Evolutionary conservation across 768 basidiomycete species (phyloP).

Genomic region (Chalciporus pseudorubinellus): DNA sequence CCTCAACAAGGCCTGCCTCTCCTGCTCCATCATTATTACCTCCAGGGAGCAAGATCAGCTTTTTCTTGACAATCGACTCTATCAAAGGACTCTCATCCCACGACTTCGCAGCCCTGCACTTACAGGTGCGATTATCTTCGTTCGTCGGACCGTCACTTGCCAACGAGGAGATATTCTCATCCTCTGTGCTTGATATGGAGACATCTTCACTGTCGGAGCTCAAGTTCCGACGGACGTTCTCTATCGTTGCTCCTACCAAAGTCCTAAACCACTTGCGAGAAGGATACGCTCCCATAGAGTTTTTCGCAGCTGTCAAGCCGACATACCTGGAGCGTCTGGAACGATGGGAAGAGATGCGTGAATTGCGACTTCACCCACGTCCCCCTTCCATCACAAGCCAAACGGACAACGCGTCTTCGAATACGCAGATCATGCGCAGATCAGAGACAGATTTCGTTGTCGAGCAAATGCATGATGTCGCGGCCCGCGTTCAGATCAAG

Average conservation of each 20-base stretch:
- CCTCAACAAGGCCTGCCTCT: conserved; percentile 73
- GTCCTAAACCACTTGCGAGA: conserved; percentile 69
- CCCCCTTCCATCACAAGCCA: conserved; percentile 32
- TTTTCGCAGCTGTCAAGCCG: conserved; percentile 80
- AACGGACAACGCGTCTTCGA: conserved; percentile 40
- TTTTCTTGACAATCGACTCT: conserved; percentile 81
- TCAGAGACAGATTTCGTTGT: conserved; percentile 91
- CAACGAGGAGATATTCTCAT: conserved; percentile 82
- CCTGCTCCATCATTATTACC: conserved; percentile 67
- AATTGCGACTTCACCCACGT: conserved; percentile 53
- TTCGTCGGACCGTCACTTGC: conserved; percentile 70
- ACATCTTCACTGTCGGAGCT: conserved; percentile 70
- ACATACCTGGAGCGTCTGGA: conserved; percentile 88
- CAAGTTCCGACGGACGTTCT: conserved; percentile 80
- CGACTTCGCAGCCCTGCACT: conserved; percentile 83
- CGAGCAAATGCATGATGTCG: conserved; percentile 87
- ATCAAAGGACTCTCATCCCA: conserved; percentile 88
- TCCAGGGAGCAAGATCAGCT: conserved; percentile 76
- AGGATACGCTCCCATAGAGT: conserved; percentile 83
- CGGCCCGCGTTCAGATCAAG: conserved; percentile 80
- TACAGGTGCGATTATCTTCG: conserved; percentile 86
- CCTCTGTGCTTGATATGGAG: conserved; percentile 72
- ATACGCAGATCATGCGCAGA: conserved; percentile 76
- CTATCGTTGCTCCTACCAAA: conserved; percentile 71
- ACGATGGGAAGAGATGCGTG: conserved; percentile 91